phyloP scores from a whole-genome alignment of 257 asterid genomes.

The Capsicum rhomboideum region DNA sequence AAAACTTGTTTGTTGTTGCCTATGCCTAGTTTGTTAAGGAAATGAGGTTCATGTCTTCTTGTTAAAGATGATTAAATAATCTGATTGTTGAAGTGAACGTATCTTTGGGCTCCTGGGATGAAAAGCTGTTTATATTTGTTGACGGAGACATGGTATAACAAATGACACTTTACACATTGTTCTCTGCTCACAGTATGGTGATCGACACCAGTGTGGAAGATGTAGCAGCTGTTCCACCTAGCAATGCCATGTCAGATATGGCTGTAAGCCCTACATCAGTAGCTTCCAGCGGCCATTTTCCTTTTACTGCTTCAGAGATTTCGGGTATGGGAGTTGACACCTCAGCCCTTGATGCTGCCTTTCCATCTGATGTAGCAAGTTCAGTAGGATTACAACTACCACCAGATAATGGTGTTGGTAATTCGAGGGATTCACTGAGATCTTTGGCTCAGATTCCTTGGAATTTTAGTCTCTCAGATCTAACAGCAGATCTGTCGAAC shows the following conservation, averaged over 20 bases:
- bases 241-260: slow-evolving; percentile 70
- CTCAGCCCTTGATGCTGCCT: slow-evolving; percentile 74
- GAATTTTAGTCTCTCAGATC: slow-evolving; percentile 90
- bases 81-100: neutral
- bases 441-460: slow-evolving; percentile 85
- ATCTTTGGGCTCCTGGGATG: neutral
- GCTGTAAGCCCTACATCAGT: slow-evolving; percentile 90
- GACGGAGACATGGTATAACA: neutral
- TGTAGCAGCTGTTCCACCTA: slow-evolving; percentile 49
- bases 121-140: neutral
- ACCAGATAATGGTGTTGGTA: slow-evolving; percentile 72
- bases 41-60: neutral
- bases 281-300: slow-evolving; percentile 91
- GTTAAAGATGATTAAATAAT: neutral
- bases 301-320: slow-evolving; percentile 75
- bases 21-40: neutral
- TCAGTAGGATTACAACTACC: slow-evolving; percentile 79
- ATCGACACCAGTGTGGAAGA: slow-evolving; percentile 49
- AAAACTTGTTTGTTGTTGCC: neutral
- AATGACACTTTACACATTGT: neutral
- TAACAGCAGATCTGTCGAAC: slow-evolving; percentile 88
- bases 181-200: slow-evolving; percentile 43
- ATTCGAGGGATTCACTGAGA: slow-evolving; percentile 76
- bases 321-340: slow-evolving; percentile 84
- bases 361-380: slow-evolving; percentile 74